Base-by-base conservation (phyloP, 495 filamentous ascomycete species). In the Zalerion maritima region DNA sequence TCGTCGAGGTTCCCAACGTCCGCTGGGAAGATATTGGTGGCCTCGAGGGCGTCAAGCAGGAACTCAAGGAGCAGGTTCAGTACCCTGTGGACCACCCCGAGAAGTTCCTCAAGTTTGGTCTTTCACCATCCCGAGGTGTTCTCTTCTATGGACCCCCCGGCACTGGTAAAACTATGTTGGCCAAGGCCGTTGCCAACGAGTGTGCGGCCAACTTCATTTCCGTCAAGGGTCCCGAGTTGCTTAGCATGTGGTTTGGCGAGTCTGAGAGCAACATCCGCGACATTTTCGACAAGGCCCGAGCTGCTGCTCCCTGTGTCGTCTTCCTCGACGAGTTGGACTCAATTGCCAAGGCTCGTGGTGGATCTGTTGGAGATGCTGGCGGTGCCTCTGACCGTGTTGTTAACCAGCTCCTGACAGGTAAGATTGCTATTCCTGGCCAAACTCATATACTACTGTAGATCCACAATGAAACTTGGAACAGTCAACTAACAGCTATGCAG, bases 231-330 rank as follows among this genome's bases (percentile, higher is more conserved):
- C 89, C 89, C 37, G 89, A 97, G 62, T 62, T 97, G 45, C 71
- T 97, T 35, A 93, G 83, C 49, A 97, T 97, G 89, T 97, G 89
- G 89, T 97, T 97, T 55, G 89, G 89, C 78, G 89, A 97, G 61
- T 96, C 91, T 11, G 89, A 97, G 58, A 93, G 83, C 76, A 97
- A 97, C 63, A 96, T 97, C 38, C 82, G 89, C 49, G 89, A 97
- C 44, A 97, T 97, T 46, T 97, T 97, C 63, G 89, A 97, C 74
- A 97, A 97, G 71, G 89, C 89, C 42, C 81, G 89, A 45, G 91
- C 91, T 38, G 91, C 89, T 37, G 89, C 89, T 49, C 89, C 89
- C 64, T 97, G 89, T 47, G 84, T 97, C 38, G 91, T 97, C 39
- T 97, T 97, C 80, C 70, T 97, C 38, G 89, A 97, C 42, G 89